Evolutionary conservation across 225 moss, liverwort and hornwort genomes (phyloP).

Genomic region (Marchantia paleacea): DNA sequence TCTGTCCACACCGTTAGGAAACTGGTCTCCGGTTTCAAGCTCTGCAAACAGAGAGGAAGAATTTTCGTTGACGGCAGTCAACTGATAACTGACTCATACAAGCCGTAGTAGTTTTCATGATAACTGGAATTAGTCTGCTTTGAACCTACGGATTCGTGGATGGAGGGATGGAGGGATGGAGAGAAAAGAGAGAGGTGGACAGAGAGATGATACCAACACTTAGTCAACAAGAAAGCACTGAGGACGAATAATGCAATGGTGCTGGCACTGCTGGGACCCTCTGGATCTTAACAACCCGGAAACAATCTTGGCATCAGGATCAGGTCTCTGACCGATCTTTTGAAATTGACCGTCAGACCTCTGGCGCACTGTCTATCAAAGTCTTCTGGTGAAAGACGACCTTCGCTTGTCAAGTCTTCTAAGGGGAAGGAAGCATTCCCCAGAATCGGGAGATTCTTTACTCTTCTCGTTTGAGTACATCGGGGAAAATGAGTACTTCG

Average conservation of each 20-base stretch:
- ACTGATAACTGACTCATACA: not conserved
- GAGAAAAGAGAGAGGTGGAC: not conserved
- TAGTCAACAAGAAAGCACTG: not conserved
- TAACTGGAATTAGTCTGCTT: too few relatives aligned
- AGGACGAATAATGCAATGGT: not conserved
- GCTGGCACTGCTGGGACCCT: not conserved
- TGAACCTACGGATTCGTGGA: too few relatives aligned
- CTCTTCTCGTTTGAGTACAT: not conserved
- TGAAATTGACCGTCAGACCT: not conserved
- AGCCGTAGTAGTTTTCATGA: not conserved
- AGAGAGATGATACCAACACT: not conserved
- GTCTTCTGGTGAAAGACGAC: constrained; percentile 1
- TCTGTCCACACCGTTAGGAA: too few relatives aligned
- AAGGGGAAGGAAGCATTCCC: not conserved
- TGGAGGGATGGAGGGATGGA: not conserved
- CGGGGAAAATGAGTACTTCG: not conserved
- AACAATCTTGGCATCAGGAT: not conserved
- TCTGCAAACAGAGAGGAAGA: not conserved
- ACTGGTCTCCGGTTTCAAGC: too few relatives aligned
- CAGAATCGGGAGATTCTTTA: not conserved
- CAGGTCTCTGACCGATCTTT: not conserved
- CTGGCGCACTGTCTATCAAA: not conserved
- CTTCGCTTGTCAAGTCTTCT: not conserved
- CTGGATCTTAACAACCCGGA: constrained; percentile 6
- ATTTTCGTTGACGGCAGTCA: not conserved